Evolutionary conservation across 768 basidiomycete species (phyloP), one percentile per base, ranked within the genome.

Genomic region (Pulveroboletus sp.): DNA sequence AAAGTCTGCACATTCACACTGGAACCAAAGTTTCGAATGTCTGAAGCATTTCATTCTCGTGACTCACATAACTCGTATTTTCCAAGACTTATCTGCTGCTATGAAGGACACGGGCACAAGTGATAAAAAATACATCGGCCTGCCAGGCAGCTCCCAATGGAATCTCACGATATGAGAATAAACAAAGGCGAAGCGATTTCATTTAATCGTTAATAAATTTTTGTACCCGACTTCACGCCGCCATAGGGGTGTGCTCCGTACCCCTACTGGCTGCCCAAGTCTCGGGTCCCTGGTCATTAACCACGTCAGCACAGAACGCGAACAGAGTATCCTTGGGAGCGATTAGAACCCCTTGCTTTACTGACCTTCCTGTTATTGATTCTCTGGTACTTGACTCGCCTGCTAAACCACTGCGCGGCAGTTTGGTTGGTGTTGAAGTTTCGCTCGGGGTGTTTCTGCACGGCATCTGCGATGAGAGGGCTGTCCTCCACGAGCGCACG

Each of bases 401-500:
- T 63, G 5, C 64, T 55, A 32, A 74, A 73, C 76, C 76, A 77
- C 12, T 71, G 69, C 4, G 50, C 56, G 3, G 73, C 65, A 1
- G 76, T 78, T 1, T 64, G 48, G 12, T 64, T 67, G 1, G 68
- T 71, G 22, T 69, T 50, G 44, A 64, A 73, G 47, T 63, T 64
- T 71, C 59, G 68, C 16, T 72, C 76, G 1, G 71, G 66, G 5
- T 57, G 58, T 12, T 63, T 63, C 8, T 50, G 57, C n/a, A 68
- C 68, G 6, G 75, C 70, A 2, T 74, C 71, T 0, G 78, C 76
- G 14, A 86, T 76, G 2, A 77, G 47, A 0, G 69, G 55, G 48
- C 83, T 85, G 7, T 77, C 71, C 24, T 80, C 74, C 0, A 71
- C 64, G 6, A 85, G 65, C 3, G 83, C 76, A 8, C 72, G 74